Evolutionary conservation across 768 basidiomycete species (phyloP).

Genomic region (Lactarius hengduanensis): DNA sequence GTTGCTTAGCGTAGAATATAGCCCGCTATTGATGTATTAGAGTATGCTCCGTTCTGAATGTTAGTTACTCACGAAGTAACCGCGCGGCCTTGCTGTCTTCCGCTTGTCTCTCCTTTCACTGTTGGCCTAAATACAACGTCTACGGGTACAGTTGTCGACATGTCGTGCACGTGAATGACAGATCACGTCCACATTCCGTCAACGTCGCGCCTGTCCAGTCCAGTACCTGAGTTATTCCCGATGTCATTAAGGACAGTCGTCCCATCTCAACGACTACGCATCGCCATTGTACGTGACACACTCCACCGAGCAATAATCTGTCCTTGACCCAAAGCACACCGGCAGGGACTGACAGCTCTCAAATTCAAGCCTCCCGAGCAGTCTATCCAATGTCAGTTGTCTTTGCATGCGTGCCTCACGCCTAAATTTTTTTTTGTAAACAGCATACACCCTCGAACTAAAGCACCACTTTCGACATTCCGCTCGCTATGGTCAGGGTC

Average conservation of each 20-base stretch:
- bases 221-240: background rate
- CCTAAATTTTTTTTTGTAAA: background rate
- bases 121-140: background rate
- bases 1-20: conserved; percentile 17
- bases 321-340: no score
- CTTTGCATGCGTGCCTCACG: background rate
- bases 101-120: background rate
- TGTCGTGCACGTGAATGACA: background rate
- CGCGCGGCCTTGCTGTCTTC: background rate
- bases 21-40: conserved; percentile 18
- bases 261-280: conserved; percentile 15
- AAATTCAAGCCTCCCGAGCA: conserved; percentile 19
- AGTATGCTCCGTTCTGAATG: background rate
- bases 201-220: background rate
- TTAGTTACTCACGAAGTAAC: background rate
- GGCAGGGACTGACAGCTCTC: conserved; percentile 15
- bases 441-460: conserved; percentile 18
- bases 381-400: conserved; percentile 12
- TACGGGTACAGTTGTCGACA: background rate
- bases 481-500: background rate
- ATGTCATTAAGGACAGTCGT: background rate
- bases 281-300: conserved; percentile 16
- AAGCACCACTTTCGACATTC: conserved; percentile 12
- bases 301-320: no score
- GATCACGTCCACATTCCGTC: conserved; percentile 1